Conservation (phyloP, 2,329 filamentous ascomycete genomes). For the Diaporthe ilicicola region DNA sequence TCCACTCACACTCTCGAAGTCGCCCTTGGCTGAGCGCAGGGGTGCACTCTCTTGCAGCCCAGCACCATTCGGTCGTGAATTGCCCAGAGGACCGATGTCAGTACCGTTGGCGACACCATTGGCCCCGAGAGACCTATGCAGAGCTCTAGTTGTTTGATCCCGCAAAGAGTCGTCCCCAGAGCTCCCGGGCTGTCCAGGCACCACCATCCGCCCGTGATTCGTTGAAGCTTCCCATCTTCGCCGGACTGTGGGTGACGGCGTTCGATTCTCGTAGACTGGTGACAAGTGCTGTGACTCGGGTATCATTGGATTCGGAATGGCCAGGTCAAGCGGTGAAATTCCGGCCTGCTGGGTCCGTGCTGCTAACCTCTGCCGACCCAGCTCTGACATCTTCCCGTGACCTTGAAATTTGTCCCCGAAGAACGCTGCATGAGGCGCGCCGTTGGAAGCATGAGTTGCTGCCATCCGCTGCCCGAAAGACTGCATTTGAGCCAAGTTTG, state of each 20-base stretch:
- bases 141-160: conserved; percentile 27
- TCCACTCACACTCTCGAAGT: conserved; percentile 51
- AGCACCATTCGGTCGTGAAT: conserved; percentile 49
- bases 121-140: conserved; percentile 33
- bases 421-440: conserved; percentile 38
- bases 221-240: conserved; percentile 59
- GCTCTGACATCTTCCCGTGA: conserved; percentile 43
- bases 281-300: conserved; percentile 67
- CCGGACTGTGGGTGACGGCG: conserved; percentile 71
- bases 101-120: conserved; percentile 40
- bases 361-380: conserved; percentile 47
- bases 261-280: conserved; percentile 77
- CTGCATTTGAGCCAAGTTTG: conserved; percentile 34
- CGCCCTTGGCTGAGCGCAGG: conserved; percentile 61
- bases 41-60: conserved; percentile 60
- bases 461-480: conserved; percentile 45
- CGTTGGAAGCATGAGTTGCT: conserved; percentile 36
- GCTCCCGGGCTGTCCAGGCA: conserved; percentile 29
- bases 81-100: conserved; percentile 37
- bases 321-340: conserved; percentile 65
- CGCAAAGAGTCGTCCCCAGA: conserved; percentile 30
- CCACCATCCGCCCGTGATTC: conserved; percentile 32
- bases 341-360: conserved; percentile 56
- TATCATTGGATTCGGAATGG: conserved; percentile 54
- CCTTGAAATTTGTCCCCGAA: conserved; percentile 41